A percentile compares a stretch with the other conserved stretches of the same genome.
Evolutionary conservation across 768 basidiomycete species (phyloP).

Genomic region (Leucogyrophana mollusca): DNA sequence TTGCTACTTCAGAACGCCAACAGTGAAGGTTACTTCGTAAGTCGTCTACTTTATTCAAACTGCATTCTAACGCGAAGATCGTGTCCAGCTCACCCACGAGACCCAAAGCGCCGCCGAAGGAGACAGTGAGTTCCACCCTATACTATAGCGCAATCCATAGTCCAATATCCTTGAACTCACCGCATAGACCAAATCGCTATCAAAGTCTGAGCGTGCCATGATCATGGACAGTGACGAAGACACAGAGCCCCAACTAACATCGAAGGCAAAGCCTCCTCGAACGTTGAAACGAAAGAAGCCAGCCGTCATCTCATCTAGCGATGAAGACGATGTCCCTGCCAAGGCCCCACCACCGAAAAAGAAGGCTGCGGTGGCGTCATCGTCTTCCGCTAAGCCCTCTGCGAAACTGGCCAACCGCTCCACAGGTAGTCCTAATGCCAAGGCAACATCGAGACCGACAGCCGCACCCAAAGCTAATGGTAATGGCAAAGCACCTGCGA

Average conservation of each 20-base stretch:
- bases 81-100: neutral
- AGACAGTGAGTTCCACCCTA: neutral
- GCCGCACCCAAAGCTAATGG: neutral
- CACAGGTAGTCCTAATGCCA: neutral
- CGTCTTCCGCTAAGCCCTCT: constrained; percentile 2
- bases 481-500: neutral
- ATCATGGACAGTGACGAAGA: constrained; percentile 24
- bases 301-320: constrained; percentile 33
- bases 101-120: neutral
- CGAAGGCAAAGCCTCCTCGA: constrained; percentile 4
- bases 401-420: neutral
- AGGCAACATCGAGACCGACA: neutral
- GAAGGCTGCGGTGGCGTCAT: constrained; percentile 30
- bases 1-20: neutral
- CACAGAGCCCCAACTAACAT: constrained; percentile 1
- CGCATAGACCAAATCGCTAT: constrained; percentile 3
- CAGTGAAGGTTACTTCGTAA: neutral
- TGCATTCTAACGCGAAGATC: too few relatives aligned
- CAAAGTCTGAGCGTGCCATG: constrained; percentile 19
- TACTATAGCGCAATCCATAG: neutral
- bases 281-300: constrained; percentile 32
- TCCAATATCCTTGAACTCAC: neutral
- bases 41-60: too few relatives aligned
- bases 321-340: constrained; percentile 37
- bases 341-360: constrained; percentile 38